Evolutionary conservation across 73 alveolate species (phyloP), one percentile per base, ranked within the genome.

Genomic region (Paramecium pentaurelia): DNA sequence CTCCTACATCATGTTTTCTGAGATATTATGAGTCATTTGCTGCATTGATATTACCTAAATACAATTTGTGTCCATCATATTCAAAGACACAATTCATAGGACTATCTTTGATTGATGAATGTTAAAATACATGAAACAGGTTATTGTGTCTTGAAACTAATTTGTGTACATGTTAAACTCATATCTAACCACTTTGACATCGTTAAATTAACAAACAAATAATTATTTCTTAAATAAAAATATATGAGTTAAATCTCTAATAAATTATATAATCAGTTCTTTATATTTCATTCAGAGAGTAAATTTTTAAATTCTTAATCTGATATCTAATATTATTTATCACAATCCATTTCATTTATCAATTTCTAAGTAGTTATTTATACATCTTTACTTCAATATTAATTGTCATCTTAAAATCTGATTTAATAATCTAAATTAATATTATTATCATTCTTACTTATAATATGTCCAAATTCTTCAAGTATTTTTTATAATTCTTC

Each of bases 361-460:
- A 89, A 73, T 16, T 77, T 86, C 87, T 73, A 73, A 64, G 84
- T 73, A 16, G 38, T n/a, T 73, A 73, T 8, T 30, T 54, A 54
- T 54, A 34, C 70, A 54, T 54, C 70, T 54, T 73, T 73, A 73
- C 96, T 83, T 95, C 99, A 8, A 96, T 96, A 86, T 96, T 98
- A 36, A 96, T 96, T n/a, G 98, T 96, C 97, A 95, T 93, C 83
- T 96, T 97, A 75, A 96, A 96, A 49, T 96, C 97, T 12, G 91
- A 92, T 92, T 94, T 94, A 18, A 96, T 96, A 75, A 96, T 95
- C 44, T 96, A 64, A n/a, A 96, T 93, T 40, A 73, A 90, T 25
- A 83, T 94, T 40, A 73, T 93, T 25, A 83, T 94, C 4, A 98
- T 96, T 60, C 95, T 96, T 22, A 95, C 97, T n/a, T n/a, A n/a